These are phyloP conservation scores for Tuber microsphaerosporum DNA, from an alignment of 495 filamentous ascomycete genomes.

Conservation along the genomic window DNA sequence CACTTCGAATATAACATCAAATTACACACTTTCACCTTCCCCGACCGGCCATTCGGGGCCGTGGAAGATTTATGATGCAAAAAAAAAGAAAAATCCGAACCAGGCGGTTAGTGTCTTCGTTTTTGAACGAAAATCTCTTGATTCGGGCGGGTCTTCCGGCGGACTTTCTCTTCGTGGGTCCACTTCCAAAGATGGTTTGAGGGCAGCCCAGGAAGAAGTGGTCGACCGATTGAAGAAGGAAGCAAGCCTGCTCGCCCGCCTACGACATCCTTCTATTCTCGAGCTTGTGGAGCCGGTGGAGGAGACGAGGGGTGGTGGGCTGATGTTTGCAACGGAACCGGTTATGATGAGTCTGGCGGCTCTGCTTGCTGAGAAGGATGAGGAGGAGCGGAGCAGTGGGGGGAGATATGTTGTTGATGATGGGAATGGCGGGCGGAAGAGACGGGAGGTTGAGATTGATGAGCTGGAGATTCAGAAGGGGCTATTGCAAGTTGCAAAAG, in stretches of 20 bases:
- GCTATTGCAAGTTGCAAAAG: slow-evolving; percentile 83
- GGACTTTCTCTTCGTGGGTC: slow-evolving; percentile 43
- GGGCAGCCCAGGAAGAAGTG: slow-evolving; percentile 76
- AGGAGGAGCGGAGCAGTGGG: slow-evolving; percentile 70
- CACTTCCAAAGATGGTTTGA: slow-evolving; percentile 60
- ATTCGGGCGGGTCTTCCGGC: slow-evolving; percentile 50
- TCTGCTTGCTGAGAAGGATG: slow-evolving; percentile 79
- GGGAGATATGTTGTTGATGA: slow-evolving; percentile 78
- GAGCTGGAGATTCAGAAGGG: slow-evolving; percentile 98
- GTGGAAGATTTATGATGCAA: slow-evolving; percentile 96
- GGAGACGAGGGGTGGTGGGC: slow-evolving; percentile 77
- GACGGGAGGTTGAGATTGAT: slow-evolving; percentile 87
- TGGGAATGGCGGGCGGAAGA: slow-evolving; percentile 60
- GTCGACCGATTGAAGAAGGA: slow-evolving; percentile 85
- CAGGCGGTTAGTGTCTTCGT: slow-evolving; percentile 87
- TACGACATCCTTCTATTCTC: slow-evolving; percentile 84
- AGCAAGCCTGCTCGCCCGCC: slow-evolving; percentile 72
- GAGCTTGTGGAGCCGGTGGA: slow-evolving; percentile 94
- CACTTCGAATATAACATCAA: slow-evolving; percentile 78
- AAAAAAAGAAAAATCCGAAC: slow-evolving; percentile 77
- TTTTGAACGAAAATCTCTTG: slow-evolving; percentile 81
- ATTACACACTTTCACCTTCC: slow-evolving; percentile 70
- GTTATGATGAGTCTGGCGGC: slow-evolving; percentile 81
- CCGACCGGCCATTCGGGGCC: slow-evolving; percentile 70
- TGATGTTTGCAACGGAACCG: slow-evolving; percentile 91